Evolutionary conservation across 1,284 basidiomycete species (phyloP), one percentile per base, ranked within the genome.

Genomic region (Irpex sp.): DNA sequence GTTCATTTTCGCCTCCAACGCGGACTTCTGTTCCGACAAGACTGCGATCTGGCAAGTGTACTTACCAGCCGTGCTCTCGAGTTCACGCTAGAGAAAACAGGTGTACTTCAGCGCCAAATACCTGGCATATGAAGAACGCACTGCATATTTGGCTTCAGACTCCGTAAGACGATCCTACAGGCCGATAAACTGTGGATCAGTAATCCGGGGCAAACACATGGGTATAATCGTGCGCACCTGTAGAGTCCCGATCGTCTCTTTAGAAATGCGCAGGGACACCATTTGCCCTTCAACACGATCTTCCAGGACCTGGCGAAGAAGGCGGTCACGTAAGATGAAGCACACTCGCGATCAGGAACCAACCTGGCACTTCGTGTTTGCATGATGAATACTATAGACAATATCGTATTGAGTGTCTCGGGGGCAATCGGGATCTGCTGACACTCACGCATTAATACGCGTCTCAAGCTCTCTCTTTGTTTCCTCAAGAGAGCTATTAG

Each of bases 241-340:
- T 17, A 82, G 65, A 67, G 87, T 84, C 1, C 79, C 82, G 33
- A 78, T 74, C 17, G 81, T 76, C 63, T 87, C 84, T 67, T 84
- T 84, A 15, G 81, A 78, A 17, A 85, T 70, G 43, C 78, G 76
- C 54, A 85, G 69, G 5, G 81, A 82, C 9, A 83, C 73, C 0
- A 78, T 70, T 66, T 87, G 85, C 15, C 85, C 80, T 15, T 87
- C 85, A 61, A 83, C 83, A n/a, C 84, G 78, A 61, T 88, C 85
- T 69, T 87, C 84, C 6, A 88, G 74, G 26, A 78, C 72, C 81
- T 86, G 66, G 13, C 15, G 73, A 64, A 62, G 69, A 15, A 21
- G 59, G 63, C 62, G 74, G 69, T 35, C 46, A 50, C 15, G 26
- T 13, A 50, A 58, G 31, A 58, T 55, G 47, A 17, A 57, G 49